Evolutionary conservation across 2,329 filamentous ascomycete species (phyloP).

Genomic region (Cladobotryum protrusum): DNA sequence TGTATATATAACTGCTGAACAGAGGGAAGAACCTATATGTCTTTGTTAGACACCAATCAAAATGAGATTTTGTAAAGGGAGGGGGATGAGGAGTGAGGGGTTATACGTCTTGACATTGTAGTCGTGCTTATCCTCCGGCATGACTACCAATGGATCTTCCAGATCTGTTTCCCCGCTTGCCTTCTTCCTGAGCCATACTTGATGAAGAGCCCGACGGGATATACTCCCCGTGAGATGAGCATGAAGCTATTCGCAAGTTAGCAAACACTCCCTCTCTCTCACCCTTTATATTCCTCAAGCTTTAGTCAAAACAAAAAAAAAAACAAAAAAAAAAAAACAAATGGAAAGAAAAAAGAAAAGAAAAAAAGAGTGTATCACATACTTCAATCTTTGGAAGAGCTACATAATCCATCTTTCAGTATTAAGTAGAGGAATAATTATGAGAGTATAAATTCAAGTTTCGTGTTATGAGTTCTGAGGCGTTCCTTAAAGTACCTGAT

Average conservation of each 20-base stretch:
- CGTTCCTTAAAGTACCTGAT: background rate
- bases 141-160: conserved; percentile 61
- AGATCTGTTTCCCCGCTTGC: conserved; percentile 46
- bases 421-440: background rate
- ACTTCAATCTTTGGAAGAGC: conserved; percentile 53
- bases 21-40: conserved; percentile 65
- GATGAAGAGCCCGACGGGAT: conserved; percentile 63
- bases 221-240: conserved; percentile 78
- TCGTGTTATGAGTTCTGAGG: background rate
- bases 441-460: background rate
- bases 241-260: conserved; percentile 52
- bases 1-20: conserved; percentile 75
- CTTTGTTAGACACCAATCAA: background rate
- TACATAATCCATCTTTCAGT: conserved; percentile 35
- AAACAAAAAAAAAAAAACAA: too few species aligned
- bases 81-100: background rate
- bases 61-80: background rate
- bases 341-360: background rate
- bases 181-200: conserved; percentile 63
- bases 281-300: too few species aligned
- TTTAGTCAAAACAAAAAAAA: too few species aligned
- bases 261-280: background rate
- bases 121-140: conserved; percentile 65
- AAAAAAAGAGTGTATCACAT: conserved; percentile 2
- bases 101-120: conserved; percentile 60